phyloP scores from a whole-genome alignment of 2,329 filamentous ascomycete genomes.

The Fusarium ambrosium region DNA sequence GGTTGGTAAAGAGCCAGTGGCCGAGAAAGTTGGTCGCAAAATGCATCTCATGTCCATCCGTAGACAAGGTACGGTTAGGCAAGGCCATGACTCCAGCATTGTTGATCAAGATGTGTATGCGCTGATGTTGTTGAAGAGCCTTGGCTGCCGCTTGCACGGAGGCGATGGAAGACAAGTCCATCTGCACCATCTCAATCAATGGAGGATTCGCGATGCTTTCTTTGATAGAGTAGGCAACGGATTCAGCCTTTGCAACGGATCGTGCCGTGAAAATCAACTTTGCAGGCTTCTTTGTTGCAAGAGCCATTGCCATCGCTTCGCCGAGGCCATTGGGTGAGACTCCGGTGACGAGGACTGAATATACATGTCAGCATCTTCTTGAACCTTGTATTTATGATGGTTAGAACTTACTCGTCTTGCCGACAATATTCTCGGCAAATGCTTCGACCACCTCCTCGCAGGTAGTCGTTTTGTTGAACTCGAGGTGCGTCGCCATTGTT shows the following conservation, averaged over 20 bases:
- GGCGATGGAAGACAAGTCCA: not conserved
- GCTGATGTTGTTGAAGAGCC: not conserved
- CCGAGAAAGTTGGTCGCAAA: not conserved
- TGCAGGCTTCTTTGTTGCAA: not conserved
- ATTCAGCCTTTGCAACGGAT: not conserved
- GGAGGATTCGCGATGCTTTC: not conserved
- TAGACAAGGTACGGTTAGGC: not conserved
- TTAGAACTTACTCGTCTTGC: not conserved
- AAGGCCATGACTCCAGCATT: not conserved
- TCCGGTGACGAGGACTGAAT: not conserved
- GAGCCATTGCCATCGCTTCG: not conserved
- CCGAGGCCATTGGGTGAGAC: not conserved
- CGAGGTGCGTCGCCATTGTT: not conserved
- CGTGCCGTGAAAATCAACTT: not conserved
- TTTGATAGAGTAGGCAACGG: not conserved
- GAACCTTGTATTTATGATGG: not conserved
- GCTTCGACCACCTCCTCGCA: not conserved
- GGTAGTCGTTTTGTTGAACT: not conserved
- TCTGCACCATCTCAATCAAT: not conserved
- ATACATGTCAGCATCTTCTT: not conserved
- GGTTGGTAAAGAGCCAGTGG: constrained; percentile 1
- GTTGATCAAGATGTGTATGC: constrained; percentile 1
- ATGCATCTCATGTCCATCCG: not conserved
- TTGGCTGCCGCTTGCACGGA: not conserved
- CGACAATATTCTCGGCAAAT: not conserved